phyloP scores from a whole-genome alignment of 2,329 filamentous ascomycete genomes.

The Pseudocercospora crystallina region DNA sequence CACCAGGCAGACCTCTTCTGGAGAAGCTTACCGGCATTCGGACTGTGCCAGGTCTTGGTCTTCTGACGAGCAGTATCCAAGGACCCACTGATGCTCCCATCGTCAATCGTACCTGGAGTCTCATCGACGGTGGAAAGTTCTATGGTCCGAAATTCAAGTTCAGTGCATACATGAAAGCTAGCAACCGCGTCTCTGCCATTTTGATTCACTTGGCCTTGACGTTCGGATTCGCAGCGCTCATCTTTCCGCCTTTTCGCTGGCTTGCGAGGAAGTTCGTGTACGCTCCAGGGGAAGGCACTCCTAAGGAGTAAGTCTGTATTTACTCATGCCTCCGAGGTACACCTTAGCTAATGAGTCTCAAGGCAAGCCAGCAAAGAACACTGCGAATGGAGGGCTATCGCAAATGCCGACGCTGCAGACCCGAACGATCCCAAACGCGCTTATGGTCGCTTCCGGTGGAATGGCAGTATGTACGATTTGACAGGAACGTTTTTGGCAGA shows the following conservation, averaged over 20 bases:
- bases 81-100: constrained; percentile 56
- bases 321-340: no score
- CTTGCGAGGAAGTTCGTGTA: constrained; percentile 49
- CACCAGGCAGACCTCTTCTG: constrained; percentile 36
- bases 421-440: constrained; percentile 51
- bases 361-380: constrained; percentile 58
- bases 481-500: constrained; percentile 65
- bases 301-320: constrained; percentile 38
- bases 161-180: constrained; percentile 56
- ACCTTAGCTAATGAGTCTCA: no score
- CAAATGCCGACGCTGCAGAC: constrained; percentile 56
- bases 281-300: constrained; percentile 53
- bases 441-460: constrained; percentile 55
- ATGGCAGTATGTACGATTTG: constrained; percentile 65
- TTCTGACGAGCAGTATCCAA: constrained; percentile 55
- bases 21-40: constrained; percentile 53
- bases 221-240: constrained; percentile 47
- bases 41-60: constrained; percentile 57
- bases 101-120: constrained; percentile 60
- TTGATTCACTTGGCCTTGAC: constrained; percentile 51
- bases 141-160: constrained; percentile 62
- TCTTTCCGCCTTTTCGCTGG: constrained; percentile 55
- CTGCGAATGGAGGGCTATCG: constrained; percentile 65
- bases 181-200: constrained; percentile 49
- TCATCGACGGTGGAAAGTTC: constrained; percentile 51